A percentile compares a stretch with the other conserved stretches of the same genome.
Evolutionary conservation across 2,329 filamentous ascomycete genomes (phyloP).

Genomic region (Colletotrichum sp.): DNA sequence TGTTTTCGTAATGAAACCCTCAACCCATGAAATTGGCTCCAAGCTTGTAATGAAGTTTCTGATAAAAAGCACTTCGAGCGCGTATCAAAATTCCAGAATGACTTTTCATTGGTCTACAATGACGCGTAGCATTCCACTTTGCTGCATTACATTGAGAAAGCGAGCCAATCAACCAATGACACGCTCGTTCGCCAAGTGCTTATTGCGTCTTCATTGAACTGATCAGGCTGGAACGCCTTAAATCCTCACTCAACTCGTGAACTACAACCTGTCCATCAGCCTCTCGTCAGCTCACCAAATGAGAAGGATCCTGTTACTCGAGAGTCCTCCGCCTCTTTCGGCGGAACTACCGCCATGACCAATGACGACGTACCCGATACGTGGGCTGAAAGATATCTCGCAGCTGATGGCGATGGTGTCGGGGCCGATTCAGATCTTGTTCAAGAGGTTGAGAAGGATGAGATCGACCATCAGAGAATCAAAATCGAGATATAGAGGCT

Average conservation of each 20-base stretch:
- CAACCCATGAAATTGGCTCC: too few relatives aligned
- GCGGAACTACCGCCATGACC: rapidly evolving
- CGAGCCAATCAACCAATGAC: neutral
- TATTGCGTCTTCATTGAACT: neutral
- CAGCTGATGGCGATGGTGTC: neutral
- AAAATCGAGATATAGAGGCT: neutral
- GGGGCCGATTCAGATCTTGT: rapidly evolving
- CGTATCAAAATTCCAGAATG: neutral
- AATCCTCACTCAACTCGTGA: rapidly evolving
- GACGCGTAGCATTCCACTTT: rapidly evolving
- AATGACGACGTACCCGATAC: rapidly evolving
- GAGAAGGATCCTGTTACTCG: rapidly evolving
- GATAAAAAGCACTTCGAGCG: rapidly evolving
- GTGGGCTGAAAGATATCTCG: neutral
- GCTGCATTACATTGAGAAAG: rapidly evolving
- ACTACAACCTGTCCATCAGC: neutral
- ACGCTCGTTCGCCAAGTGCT: neutral
- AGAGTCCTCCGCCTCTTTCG: rapidly evolving
- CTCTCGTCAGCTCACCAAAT: neutral
- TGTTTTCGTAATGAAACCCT: too few relatives aligned
- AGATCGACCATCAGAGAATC: rapidly evolving
- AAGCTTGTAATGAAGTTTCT: too few relatives aligned
- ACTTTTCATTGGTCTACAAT: neutral
- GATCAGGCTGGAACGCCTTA: neutral
- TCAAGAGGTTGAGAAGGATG: neutral